A percentile compares a stretch with the other conserved stretches of the same genome.
Evolutionary conservation across 1,284 basidiomycete species (phyloP).

Genomic region (Apiotrichum brassicae): DNA sequence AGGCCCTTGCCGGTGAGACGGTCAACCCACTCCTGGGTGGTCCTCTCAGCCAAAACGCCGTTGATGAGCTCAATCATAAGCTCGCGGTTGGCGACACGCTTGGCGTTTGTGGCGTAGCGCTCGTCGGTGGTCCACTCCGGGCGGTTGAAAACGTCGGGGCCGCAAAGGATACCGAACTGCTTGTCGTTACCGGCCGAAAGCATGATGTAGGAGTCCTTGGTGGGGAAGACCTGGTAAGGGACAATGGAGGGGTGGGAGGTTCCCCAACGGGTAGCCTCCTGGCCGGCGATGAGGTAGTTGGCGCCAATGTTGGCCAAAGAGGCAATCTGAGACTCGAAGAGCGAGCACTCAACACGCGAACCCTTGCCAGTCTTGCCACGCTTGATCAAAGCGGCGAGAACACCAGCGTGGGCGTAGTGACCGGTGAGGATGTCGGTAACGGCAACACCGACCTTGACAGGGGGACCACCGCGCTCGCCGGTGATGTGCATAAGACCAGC

Average conservation of each 20-base stretch:
- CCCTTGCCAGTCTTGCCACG: constrained; percentile 78
- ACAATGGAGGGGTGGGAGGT: constrained; percentile 85
- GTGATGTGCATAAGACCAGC: constrained; percentile 95
- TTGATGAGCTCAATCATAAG: constrained; percentile 69
- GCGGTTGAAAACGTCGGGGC: constrained; percentile 35
- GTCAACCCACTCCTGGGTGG: constrained; percentile 66
- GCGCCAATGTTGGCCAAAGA: constrained; percentile 88
- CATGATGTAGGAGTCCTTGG: constrained; percentile 85
- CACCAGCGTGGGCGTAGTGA: constrained; percentile 86
- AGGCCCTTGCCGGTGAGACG: constrained; percentile 69
- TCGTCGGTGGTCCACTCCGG: constrained; percentile 42
- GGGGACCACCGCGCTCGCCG: constrained; percentile 78
- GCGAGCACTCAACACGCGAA: constrained; percentile 81
- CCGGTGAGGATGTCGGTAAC: constrained; percentile 71
- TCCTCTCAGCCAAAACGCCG: constrained; percentile 54
- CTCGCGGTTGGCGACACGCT: constrained; percentile 68
- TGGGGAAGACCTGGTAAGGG: constrained; percentile 86
- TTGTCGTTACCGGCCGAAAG: constrained; percentile 87
- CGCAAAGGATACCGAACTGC: constrained; percentile 55
- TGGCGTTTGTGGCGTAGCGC: constrained; percentile 65
- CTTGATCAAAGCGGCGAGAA: constrained; percentile 82
- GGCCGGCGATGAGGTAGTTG: constrained; percentile 81
- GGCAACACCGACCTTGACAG: constrained; percentile 86
- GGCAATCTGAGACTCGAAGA: constrained; percentile 82
- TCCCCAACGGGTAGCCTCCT: constrained; percentile 81